Percentiles rank a stretch among this genome's conserved stretches.
Evolutionary conservation across 2,329 filamentous ascomycete genomes (phyloP).

Genomic region (Pseudogymnoascus sp.): DNA sequence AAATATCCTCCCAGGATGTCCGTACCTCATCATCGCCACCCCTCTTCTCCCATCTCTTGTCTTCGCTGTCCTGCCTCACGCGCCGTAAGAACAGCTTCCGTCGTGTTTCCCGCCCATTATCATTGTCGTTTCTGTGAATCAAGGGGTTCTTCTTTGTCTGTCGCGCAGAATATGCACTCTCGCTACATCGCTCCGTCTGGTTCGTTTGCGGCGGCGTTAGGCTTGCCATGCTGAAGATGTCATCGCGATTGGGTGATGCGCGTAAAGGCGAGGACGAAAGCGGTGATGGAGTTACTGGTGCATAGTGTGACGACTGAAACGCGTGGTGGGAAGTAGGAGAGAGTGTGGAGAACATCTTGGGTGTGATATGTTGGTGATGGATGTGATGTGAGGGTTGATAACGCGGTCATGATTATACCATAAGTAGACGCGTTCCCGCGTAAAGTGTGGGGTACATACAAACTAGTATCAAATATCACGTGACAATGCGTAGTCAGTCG

Average conservation of each 20-base stretch:
- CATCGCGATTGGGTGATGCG: conserved; percentile 35
- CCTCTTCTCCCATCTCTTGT: conserved; percentile 51
- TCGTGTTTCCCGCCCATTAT: conserved; percentile 56
- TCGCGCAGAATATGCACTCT: not conserved
- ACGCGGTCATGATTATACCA: conserved; percentile 40
- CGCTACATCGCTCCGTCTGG: not conserved
- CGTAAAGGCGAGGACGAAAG: conserved; percentile 53
- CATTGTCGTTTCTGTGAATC: conserved; percentile 43
- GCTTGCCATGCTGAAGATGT: conserved; percentile 3
- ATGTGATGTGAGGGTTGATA: conserved; percentile 37
- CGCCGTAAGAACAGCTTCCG: conserved; percentile 63
- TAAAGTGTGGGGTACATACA: conserved; percentile 4
- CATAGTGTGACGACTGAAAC: conserved; percentile 16
- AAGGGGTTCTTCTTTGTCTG: conserved; percentile 52
- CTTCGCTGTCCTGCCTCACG: conserved; percentile 53
- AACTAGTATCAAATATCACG: not conserved
- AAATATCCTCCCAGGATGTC: not conserved
- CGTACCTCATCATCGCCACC: conserved; percentile 55
- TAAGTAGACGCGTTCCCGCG: not conserved
- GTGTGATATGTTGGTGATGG: conserved; percentile 34
- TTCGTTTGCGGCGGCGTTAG: not conserved
- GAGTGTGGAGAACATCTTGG: conserved; percentile 24
- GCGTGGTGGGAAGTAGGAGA: conserved; percentile 15
- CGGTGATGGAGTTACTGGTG: conserved; percentile 46
- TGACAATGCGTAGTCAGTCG: not conserved